Base-by-base conservation (phyloP, 1,284 basidiomycete genomes). In the Apiotrichum gracile region DNA sequence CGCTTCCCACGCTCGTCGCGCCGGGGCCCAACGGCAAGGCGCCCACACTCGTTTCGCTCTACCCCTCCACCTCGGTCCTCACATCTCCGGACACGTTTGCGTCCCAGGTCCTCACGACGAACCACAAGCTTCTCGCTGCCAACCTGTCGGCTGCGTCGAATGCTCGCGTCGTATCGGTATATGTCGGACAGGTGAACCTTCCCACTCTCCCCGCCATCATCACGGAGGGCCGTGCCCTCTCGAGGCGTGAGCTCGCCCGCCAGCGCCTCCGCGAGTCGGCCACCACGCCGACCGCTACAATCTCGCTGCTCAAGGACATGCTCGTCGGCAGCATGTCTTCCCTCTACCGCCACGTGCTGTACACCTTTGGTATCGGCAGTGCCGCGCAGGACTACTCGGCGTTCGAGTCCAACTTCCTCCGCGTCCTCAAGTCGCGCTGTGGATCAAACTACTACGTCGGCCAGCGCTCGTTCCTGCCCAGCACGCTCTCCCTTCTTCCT, bases 1-100 rank as follows among this genome's bases (percentile, higher is more conserved):
- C 73, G 2, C 62, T 75, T 3, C 73, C 73, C 0, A 68, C 70
- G 0, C 64, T 75, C 13, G 55, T 75, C 12, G 45, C 61, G 4
- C 62, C 69, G 2, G 57, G 57, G 12, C 14, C 49, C 5, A 42
- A 52, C 12, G 68, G 67, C 19, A 50, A 48, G 12, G 47, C 51
- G 0, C 68, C 73, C 0, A 61, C 47, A 21, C 62, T 75, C 7
- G 55, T 75, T 47, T 72, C 70, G 1, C 56, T 75, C 14, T 73
- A 73, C 51, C 72, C 72, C 5, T 65, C 72, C n/a, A 48, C 59
- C 9, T 69, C 70, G 19, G 57, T 66, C 7, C 50, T 73, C 24
- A 58, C 66, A 12, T 62, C 63, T 13, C 73, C 73, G 2, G 61
- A 66, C 52, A 60, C 66, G 1, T 75, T 75, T 46, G 68, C 72